Conservation (phyloP, 192 early-diverging fungal genomes). For the Backusella macrospora region DNA sequence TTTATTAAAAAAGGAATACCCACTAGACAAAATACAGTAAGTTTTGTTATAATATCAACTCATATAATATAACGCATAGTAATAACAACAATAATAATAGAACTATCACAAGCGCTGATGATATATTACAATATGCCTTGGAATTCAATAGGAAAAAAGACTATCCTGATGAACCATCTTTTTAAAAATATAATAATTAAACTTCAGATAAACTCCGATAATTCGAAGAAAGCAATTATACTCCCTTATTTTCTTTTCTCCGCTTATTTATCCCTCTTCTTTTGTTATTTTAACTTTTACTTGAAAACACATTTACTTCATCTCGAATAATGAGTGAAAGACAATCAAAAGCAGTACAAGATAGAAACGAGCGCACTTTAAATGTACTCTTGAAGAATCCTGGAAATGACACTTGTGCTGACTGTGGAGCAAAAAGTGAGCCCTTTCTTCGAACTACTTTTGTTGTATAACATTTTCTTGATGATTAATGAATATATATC, state of each 20-base stretch:
- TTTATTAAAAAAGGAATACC: slow-evolving; percentile 85
- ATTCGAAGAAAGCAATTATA: not conserved
- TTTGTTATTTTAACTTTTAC: not conserved
- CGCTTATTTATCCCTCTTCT: not conserved
- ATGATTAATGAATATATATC: not conserved
- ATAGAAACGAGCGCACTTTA: slow-evolving; percentile 77
- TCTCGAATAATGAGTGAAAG: slow-evolving; percentile 32
- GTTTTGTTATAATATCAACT: slow-evolving; percentile 22
- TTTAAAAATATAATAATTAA: slow-evolving; percentile 5
- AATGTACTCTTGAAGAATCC: slow-evolving; percentile 70
- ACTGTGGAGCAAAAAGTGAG: slow-evolving; percentile 75
- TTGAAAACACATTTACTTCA: slow-evolving; percentile 13
- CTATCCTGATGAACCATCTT: slow-evolving; percentile 14
- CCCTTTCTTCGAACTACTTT: too few relatives aligned
- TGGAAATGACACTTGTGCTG: slow-evolving; percentile 74
- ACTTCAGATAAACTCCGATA: slow-evolving; percentile 1
- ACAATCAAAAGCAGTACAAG: slow-evolving; percentile 45
- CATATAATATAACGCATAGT: not conserved
- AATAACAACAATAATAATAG: slow-evolving; percentile 10
- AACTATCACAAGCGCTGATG: slow-evolving; percentile 40
- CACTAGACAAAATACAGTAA: slow-evolving; percentile 67
- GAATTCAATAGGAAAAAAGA: slow-evolving; percentile 22
- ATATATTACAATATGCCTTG: slow-evolving; percentile 30
- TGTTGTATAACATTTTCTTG: not conserved
- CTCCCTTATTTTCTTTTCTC: slow-evolving; percentile 4